These are phyloP conservation scores for Gynostemma pentaphyllum DNA, from an alignment of 306 rosid species.

Conservation along the genomic window DNA sequence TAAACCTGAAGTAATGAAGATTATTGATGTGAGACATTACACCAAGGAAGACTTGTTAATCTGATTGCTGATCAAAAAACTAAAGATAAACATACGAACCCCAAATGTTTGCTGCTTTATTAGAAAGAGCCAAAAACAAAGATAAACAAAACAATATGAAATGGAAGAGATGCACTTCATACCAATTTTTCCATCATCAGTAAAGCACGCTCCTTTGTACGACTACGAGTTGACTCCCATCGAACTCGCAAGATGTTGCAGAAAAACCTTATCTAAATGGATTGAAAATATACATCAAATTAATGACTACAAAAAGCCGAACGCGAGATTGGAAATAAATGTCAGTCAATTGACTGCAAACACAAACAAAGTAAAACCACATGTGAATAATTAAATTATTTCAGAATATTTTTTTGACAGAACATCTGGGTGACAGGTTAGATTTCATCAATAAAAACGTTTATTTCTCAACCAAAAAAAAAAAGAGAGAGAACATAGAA, in stretches of 20 bases:
- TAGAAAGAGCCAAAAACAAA: not conserved
- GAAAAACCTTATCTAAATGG: slow-evolving; percentile 42
- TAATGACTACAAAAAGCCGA: not conserved
- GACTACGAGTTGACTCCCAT: slow-evolving; percentile 88
- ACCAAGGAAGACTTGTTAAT: not conserved
- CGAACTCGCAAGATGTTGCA: slow-evolving; percentile 70
- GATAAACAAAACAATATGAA: not conserved
- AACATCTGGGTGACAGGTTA: no score
- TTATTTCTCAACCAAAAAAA: no score
- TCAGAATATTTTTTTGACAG: no score
- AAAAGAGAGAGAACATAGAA: no score
- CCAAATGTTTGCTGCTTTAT: not conserved
- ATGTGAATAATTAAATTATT: not conserved
- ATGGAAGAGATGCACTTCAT: slow-evolving; percentile 20
- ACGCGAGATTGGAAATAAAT: not conserved
- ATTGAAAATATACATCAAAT: slow-evolving; percentile 2
- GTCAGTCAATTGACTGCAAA: not conserved
- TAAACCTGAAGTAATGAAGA: slow-evolving; percentile 44
- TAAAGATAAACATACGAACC: not conserved
- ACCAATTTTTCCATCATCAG: slow-evolving; percentile 84
- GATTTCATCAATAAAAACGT: no score
- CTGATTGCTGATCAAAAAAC: not conserved
- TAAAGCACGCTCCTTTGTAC: slow-evolving; percentile 85
- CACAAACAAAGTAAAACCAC: not conserved
- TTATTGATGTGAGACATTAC: not conserved